Evolutionary conservation across 2,329 filamentous ascomycete species (phyloP).

Genomic region (Claviceps paspali): DNA sequence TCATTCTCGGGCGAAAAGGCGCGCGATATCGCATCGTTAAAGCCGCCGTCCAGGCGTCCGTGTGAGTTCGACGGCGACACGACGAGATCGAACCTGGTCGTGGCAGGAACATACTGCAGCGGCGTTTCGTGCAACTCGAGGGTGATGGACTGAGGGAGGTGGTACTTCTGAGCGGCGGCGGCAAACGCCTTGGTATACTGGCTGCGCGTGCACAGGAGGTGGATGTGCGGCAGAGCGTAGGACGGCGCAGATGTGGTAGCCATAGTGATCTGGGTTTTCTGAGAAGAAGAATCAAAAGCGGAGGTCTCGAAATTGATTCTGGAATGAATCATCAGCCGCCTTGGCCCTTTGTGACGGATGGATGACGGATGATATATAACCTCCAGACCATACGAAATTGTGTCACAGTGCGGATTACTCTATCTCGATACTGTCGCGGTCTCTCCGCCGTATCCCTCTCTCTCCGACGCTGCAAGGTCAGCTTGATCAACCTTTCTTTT

Average conservation of each 20-base stretch:
- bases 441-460: no score
- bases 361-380: no score
- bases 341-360: no score
- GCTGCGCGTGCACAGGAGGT: conserved; percentile 8
- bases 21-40: conserved; percentile 37
- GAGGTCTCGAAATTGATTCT: no score
- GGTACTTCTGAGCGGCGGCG: conserved; percentile 15
- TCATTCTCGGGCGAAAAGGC: conserved; percentile 27
- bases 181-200: conserved; percentile 24
- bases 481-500: not conserved
- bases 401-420: no score
- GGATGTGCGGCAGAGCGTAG: conserved; percentile 8
- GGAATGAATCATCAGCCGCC: no score
- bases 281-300: no score
- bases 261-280: not conserved
- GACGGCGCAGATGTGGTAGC: not conserved
- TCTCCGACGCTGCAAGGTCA: no score
- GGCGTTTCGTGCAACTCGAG: conserved; percentile 23
- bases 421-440: no score
- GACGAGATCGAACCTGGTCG: conserved; percentile 28
- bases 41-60: conserved; percentile 36
- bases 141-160: conserved; percentile 15
- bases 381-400: no score
- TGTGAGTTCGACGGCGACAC: conserved; percentile 42
- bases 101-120: conserved; percentile 21